Evolutionary conservation across 768 basidiomycete species (phyloP).

Genomic region (Pleurotus giganteus): DNA sequence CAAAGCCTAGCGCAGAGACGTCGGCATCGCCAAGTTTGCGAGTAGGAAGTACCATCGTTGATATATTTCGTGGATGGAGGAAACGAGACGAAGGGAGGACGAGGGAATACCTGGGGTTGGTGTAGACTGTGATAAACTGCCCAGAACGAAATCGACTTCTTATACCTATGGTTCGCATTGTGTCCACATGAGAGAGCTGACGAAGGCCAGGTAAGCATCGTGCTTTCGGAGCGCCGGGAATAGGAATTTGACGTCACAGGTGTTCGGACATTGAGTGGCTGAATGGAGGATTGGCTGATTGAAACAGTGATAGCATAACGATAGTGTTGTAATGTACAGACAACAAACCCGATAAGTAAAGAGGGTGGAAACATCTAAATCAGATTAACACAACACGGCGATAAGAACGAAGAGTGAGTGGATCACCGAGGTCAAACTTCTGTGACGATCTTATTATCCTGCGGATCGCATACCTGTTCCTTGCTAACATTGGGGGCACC

Average conservation of each 20-base stretch:
- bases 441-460: neutral
- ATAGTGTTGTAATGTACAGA: neutral
- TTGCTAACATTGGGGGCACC: neutral
- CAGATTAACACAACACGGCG: neutral
- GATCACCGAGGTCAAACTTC: neutral
- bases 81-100: neutral
- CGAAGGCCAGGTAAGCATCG: neutral
- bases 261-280: neutral
- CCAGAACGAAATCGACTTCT: neutral
- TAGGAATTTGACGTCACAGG: neutral
- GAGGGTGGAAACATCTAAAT: neutral
- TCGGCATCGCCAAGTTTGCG: conserved; percentile 42
- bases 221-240: neutral
- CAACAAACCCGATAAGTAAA: neutral
- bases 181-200: neutral
- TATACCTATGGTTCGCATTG: neutral
- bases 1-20: conserved; percentile 58
- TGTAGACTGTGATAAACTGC: too few relatives aligned
- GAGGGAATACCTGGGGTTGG: too few relatives aligned
- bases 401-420: neutral
- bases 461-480: neutral
- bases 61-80: neutral
- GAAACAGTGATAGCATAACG: neutral
- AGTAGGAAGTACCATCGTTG: conserved; percentile 11
- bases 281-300: neutral